Base-by-base conservation (phyloP, 371 early-diverging fungal species). In the Mortierella sp. region DNA sequence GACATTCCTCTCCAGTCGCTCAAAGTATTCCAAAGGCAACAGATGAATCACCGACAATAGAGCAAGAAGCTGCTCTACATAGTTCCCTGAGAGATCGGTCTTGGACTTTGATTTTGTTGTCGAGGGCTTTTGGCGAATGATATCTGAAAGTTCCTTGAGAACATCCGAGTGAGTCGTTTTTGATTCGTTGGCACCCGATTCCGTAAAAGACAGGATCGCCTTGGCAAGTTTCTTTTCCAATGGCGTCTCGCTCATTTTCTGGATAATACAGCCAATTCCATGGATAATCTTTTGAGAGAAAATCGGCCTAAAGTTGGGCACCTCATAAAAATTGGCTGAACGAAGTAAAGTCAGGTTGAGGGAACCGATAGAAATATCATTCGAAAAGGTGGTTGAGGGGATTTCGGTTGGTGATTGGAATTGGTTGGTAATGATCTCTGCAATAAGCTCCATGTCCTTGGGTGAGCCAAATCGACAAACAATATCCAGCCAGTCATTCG, bases 321-420 rank as follows among this genome's bases (percentile, higher is more conserved):
- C 84, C 65, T 89, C 89, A 67, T 89, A 89, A 46, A 89, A 87
- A 55, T 85, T 83, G 55, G 89, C 86, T 0, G 87, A 86, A 51
- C 88, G 80, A 5, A 89, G 62, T 15, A 88, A 57, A 7, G 66
- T 64, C 37, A 74, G 72, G 37, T 77, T 85, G 48, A 87, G 43
- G 0, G 65, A 44, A 25, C 77, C 80, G 7, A 83, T 75, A 37
- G 83, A 74, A 29, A 84, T 56, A 11, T 51, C 18, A 12, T 51
- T 21, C 12, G 47, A 26, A 0, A 45, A 1, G 29, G 47, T 52
- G 29, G 60, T 2, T 1, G 75, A 19, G 12, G 70, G 64, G 16
- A 23, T 26, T 28, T 50, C 58, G 1, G 57, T 18, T 16, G 74
- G 48, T 14, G 71, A 65, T 56, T 65, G 66, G 37, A 70, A 64